Conservation (phyloP, 257 asterid genomes). For the Penstemon newberryi region DNA sequence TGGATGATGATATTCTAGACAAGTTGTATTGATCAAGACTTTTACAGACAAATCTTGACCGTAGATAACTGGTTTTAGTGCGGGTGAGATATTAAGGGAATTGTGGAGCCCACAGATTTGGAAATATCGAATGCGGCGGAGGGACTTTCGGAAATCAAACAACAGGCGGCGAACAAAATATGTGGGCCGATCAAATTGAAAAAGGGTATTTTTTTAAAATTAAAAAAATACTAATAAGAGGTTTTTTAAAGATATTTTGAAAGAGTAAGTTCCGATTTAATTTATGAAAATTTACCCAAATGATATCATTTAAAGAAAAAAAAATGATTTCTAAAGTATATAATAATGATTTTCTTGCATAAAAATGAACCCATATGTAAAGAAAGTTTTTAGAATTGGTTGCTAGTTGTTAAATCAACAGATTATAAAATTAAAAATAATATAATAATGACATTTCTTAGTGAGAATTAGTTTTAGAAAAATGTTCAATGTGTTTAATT, state of each 20-base stretch:
- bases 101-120: constrained; percentile 6
- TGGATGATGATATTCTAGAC: background rate
- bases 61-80: constrained; percentile 9
- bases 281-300: too few relatives aligned
- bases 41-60: constrained; percentile 29
- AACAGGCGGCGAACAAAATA: background rate
- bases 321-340: too few relatives aligned
- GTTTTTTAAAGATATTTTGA: background rate
- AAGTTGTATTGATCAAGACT: background rate
- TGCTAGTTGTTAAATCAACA: too few relatives aligned
- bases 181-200: background rate
- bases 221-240: background rate
- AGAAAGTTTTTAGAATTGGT: too few relatives aligned
- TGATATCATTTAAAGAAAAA: too few relatives aligned
- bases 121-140: constrained; percentile 28
- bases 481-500: too few relatives aligned
- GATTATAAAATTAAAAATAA: too few relatives aligned
- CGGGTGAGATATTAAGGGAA: background rate
- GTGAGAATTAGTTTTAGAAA: too few relatives aligned
- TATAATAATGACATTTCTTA: too few relatives aligned
- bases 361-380: too few relatives aligned
- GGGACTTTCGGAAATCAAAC: constrained; percentile 2
- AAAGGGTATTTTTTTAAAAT: too few relatives aligned
- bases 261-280: background rate
- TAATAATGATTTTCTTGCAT: too few relatives aligned